These are phyloP conservation scores for Acephala macrosclerotiorum DNA, from an alignment of 2,329 filamentous ascomycete species.

Conservation along the genomic window DNA sequence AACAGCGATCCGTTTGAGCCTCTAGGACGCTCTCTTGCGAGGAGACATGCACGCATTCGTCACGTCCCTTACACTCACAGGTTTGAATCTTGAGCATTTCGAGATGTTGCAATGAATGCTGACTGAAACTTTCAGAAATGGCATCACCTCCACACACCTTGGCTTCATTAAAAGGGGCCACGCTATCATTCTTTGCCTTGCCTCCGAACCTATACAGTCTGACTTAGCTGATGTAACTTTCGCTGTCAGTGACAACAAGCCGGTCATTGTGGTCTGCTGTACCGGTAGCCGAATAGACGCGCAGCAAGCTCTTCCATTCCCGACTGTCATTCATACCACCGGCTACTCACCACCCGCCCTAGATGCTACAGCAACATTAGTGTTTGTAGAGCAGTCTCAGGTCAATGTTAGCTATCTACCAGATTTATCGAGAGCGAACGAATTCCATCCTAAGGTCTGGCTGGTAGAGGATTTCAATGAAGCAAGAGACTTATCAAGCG, in stretches of 20 bases:
- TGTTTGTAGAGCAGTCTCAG: constrained; percentile 53
- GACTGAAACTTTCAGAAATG: constrained; percentile 33
- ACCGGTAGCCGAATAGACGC: constrained; percentile 50
- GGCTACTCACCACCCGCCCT: constrained; percentile 57
- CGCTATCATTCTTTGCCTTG: constrained; percentile 56
- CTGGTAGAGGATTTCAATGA: constrained; percentile 43
- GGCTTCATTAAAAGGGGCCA: constrained; percentile 44
- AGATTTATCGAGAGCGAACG: neutral
- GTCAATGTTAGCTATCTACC: neutral
- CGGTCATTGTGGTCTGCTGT: constrained; percentile 62
- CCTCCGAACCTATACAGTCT: constrained; percentile 54
- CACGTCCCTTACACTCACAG: constrained; percentile 76
- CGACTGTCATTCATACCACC: constrained; percentile 58
- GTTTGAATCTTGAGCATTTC: constrained; percentile 13
- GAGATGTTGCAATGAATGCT: constrained; percentile 6
- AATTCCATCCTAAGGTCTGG: constrained; percentile 36
- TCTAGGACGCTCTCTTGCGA: constrained; percentile 69
- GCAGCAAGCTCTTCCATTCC: constrained; percentile 51
- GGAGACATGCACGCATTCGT: constrained; percentile 65
- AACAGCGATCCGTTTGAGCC: constrained; percentile 75
- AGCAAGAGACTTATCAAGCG: constrained; percentile 37
- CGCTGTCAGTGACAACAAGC: constrained; percentile 54
- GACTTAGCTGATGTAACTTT: constrained; percentile 53
- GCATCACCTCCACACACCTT: constrained; percentile 57
- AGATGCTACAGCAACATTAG: constrained; percentile 56